phyloP scores from a whole-genome alignment of 805 yeast genomes.

The Lachancea nothofagi region DNA sequence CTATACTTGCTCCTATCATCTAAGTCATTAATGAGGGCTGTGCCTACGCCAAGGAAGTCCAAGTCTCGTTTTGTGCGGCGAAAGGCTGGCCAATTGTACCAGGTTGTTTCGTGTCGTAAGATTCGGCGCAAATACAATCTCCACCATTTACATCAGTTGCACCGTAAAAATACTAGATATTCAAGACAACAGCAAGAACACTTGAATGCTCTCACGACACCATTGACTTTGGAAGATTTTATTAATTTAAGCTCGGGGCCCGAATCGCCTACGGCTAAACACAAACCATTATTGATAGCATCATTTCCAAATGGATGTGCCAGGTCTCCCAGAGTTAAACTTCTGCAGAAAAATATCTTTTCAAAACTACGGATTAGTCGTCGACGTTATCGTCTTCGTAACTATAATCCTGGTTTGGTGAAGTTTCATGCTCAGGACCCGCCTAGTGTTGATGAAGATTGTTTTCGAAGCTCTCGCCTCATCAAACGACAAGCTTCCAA shows the following conservation, averaged over 20 bases:
- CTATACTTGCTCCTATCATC: not conserved
- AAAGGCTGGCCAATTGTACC: slow-evolving; percentile 14
- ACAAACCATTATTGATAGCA: slow-evolving; percentile 30
- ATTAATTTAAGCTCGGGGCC: slow-evolving; percentile 14
- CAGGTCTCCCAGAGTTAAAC: slow-evolving; percentile 23
- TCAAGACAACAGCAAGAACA: not conserved
- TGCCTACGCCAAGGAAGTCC: slow-evolving; percentile 30
- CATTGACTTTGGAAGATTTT: slow-evolving; percentile 18
- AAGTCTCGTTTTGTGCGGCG: slow-evolving; percentile 18
- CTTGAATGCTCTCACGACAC: not conserved
- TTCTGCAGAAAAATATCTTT: slow-evolving; percentile 22
- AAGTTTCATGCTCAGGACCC: not conserved
- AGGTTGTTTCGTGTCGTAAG: slow-evolving; percentile 15
- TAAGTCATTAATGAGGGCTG: slow-evolving; percentile 28
- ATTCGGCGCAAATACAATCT: slow-evolving; percentile 23
- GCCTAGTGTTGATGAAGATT: slow-evolving; percentile 7
- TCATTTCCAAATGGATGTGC: slow-evolving; percentile 27
- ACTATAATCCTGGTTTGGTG: slow-evolving; percentile 15
- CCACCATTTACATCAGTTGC: slow-evolving; percentile 19
- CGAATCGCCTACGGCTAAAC: slow-evolving; percentile 10
- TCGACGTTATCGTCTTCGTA: slow-evolving; percentile 25
- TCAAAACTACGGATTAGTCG: slow-evolving; percentile 22
- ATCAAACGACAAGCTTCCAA: slow-evolving; percentile 20
- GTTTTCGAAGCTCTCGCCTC: slow-evolving; percentile 23
- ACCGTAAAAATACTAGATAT: slow-evolving; percentile 2